phyloP scores from a whole-genome alignment of 2,329 filamentous ascomycete genomes.

The Chaetomium sp. region DNA sequence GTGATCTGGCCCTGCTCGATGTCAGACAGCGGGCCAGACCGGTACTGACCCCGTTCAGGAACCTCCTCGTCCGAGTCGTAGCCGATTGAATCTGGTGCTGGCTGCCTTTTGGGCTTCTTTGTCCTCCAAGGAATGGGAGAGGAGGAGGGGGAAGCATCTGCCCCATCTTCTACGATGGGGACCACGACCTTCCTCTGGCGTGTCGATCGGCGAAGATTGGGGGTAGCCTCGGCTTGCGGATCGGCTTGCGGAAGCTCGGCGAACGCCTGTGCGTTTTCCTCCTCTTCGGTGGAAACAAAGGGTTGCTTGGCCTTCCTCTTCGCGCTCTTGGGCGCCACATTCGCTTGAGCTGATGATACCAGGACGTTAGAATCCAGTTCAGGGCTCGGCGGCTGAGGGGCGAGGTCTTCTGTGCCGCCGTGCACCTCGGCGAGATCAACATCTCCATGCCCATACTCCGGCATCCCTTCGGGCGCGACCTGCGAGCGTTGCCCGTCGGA shows the following conservation, averaged over 20 bases:
- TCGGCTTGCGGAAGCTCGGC: constrained; percentile 11
- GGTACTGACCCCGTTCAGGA: constrained; percentile 1
- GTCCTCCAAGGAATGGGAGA: not conserved
- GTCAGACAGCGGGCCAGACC: constrained; percentile 9
- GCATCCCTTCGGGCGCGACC: not conserved
- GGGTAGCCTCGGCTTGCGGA: constrained; percentile 6
- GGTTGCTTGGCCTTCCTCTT: constrained; percentile 15
- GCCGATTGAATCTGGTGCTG: not conserved
- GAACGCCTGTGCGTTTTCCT: constrained; percentile 9
- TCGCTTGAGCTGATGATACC: not conserved
- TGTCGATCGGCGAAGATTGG: not conserved
- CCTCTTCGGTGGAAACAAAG: constrained; percentile 7
- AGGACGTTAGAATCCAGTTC: not conserved
- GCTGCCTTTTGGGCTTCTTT: not conserved
- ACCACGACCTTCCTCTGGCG: too few species aligned
- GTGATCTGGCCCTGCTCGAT: constrained; percentile 15
- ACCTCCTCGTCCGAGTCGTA: not conserved
- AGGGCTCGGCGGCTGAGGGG: not conserved
- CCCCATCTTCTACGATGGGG: too few species aligned
- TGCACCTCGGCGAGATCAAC: not conserved
- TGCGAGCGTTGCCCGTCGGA: not conserved
- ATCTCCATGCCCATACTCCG: not conserved
- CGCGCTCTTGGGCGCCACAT: not conserved
- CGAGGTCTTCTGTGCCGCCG: not conserved
- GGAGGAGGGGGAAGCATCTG: not conserved